Conservation (phyloP, 2,329 filamentous ascomycete species). For the Gnomoniopsis sp. region DNA sequence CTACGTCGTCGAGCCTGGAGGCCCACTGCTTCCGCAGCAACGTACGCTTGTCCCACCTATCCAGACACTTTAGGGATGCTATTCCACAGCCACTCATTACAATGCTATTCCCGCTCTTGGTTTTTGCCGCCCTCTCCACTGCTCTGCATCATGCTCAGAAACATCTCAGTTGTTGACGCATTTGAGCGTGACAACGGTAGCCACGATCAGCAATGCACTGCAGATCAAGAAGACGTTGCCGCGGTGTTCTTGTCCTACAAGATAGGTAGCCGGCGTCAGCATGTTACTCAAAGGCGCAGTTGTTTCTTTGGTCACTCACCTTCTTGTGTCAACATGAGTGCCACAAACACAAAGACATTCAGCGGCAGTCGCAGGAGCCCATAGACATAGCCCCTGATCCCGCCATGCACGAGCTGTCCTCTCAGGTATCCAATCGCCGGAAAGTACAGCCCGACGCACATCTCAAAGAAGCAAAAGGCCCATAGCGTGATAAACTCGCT, state of each 20-base stretch:
- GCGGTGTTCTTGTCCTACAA: conserved; percentile 26
- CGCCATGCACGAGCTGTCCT: conserved; percentile 50
- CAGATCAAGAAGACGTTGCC: conserved; percentile 26
- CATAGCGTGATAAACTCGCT: conserved; percentile 46
- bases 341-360: conserved; percentile 50
- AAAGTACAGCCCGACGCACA: conserved; percentile 55
- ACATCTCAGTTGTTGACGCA: neutral
- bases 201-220: conserved; percentile 14
- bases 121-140: neutral
- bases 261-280: neutral
- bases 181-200: neutral
- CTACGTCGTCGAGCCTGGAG: too few relatives aligned
- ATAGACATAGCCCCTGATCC: conserved; percentile 51
- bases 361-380: conserved; percentile 54
- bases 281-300: neutral
- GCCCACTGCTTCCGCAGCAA: too few relatives aligned
- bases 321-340: conserved; percentile 42
- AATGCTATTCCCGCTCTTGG: neutral
- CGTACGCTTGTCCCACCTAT: too few relatives aligned
- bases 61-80: too few relatives aligned
- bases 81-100: too few relatives aligned
- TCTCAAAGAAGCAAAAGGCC: conserved; percentile 55
- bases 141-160: neutral
- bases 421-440: conserved; percentile 55
- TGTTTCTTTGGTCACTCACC: conserved; percentile 24